These are phyloP conservation scores for Podaxis carcinomalis DNA, from an alignment of 768 basidiomycete species.

Conservation along the genomic window DNA sequence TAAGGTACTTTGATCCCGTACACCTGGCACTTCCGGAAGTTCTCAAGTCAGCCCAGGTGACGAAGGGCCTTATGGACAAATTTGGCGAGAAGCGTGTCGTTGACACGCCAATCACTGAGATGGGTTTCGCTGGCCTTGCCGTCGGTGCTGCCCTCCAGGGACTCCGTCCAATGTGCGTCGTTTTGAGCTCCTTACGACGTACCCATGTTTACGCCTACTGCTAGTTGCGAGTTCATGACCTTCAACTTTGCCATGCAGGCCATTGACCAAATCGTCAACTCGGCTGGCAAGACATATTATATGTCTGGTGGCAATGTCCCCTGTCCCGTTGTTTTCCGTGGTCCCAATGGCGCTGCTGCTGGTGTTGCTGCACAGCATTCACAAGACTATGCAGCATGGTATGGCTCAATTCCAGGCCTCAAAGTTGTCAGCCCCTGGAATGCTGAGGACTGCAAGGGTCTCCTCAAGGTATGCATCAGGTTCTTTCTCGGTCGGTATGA, in stretches of 20 bases:
- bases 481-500: neutral
- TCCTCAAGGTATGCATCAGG: slow-evolving; percentile 70
- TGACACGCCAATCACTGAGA: slow-evolving; percentile 96
- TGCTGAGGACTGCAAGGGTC: slow-evolving; percentile 98
- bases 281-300: slow-evolving; percentile 99
- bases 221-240: slow-evolving; percentile 98
- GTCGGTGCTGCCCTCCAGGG: slow-evolving; percentile 94
- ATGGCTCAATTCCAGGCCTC: slow-evolving; percentile 87
- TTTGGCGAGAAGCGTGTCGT: slow-evolving; percentile 98
- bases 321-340: slow-evolving; percentile 98
- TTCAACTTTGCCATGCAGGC: slow-evolving; percentile 99
- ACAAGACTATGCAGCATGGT: slow-evolving; percentile 97
- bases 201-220: slow-evolving; percentile 10
- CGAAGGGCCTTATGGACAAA: slow-evolving; percentile 98
- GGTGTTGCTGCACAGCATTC: slow-evolving; percentile 98
- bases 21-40: neutral
- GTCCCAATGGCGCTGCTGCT: slow-evolving; percentile 96
- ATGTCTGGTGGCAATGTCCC: slow-evolving; percentile 99
- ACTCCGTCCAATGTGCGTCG: slow-evolving; percentile 80
- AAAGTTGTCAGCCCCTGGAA: slow-evolving; percentile 98
- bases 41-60: slow-evolving; percentile 55
- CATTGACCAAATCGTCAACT: slow-evolving; percentile 99
- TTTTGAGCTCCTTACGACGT: slow-evolving; percentile 7
- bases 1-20: slow-evolving; percentile 51
- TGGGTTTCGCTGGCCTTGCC: slow-evolving; percentile 97